Evolutionary conservation across 2,329 filamentous ascomycete genomes (phyloP).

Genomic region (Lomentospora prolificans): DNA sequence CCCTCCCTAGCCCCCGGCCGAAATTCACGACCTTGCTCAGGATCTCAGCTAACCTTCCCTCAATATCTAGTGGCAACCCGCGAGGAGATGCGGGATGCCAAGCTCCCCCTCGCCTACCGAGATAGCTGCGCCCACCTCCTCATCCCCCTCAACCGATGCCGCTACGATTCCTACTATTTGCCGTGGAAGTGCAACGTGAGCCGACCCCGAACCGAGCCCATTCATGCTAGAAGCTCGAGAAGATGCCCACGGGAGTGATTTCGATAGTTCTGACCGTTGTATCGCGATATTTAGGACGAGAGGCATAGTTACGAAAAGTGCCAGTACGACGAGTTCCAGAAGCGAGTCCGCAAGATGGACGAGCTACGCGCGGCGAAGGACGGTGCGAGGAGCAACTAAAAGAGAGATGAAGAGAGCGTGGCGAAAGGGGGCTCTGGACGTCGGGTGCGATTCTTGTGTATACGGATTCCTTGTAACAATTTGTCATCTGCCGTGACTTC

Average conservation of each 20-base stretch:
- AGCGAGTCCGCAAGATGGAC: conserved; percentile 97
- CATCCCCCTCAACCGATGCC: conserved; percentile 93
- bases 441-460: neutral
- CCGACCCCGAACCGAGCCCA: conserved; percentile 10
- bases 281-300: conserved; percentile 58
- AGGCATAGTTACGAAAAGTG: conserved; percentile 98
- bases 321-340: conserved; percentile 98
- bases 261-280: too few species aligned
- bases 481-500: neutral
- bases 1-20: too few species aligned
- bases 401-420: neutral
- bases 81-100: conserved; percentile 89
- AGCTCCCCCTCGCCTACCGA: conserved; percentile 80
- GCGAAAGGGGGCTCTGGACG: neutral
- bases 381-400: conserved; percentile 75
- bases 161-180: conserved; percentile 81
- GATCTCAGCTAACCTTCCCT: neutral
- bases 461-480: neutral
- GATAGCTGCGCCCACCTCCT: conserved; percentile 92
- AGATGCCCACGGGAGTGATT: too few species aligned
- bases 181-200: conserved; percentile 97
- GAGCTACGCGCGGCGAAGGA: conserved; percentile 81
- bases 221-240: too few species aligned
- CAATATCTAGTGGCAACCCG: conserved; percentile 56
- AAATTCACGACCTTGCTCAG: too few species aligned